Base-by-base conservation (phyloP, 805 yeast species). In the Kodamaea lidongshanica region DNA sequence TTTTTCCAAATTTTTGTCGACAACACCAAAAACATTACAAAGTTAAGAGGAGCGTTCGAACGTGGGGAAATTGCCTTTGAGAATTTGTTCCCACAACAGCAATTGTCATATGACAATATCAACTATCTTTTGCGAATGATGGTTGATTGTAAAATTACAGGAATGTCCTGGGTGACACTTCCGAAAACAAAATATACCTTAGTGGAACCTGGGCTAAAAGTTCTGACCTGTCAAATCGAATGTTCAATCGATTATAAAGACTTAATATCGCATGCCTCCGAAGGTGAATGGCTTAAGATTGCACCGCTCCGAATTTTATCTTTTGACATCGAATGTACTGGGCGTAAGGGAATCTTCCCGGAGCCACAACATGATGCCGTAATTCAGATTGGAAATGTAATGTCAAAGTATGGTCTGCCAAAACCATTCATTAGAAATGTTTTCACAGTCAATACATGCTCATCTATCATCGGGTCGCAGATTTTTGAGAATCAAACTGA, bases 281-380 rank as follows among this genome's bases (percentile, higher is more conserved):
- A 89, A 50, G 96, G 95, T 4, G 87, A 88, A 38, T 94, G 94
- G 88, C 72, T 86, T 19, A 80, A 77, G 42, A 79, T 83, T 61
- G 97, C 98, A 1, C 98, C 98, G 0, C 66, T 92, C 37, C 79
- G 99, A 48, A 78, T 92, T 28, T 64, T 92, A 42, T 87, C 96
- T 7, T 89, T 92, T 54, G 99, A 92, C 67, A 92, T 92, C 38
- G 99, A 92, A 58, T 92, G 99, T 70, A 92, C 98, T 3, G 98
- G 98, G 25, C 75, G 99, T 57, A 82, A 85, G 41, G 98, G 98
- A 32, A 72, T 92, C 8, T 92, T 92, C 54, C 98, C 99, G 1
- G 98, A 92, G 50, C 80, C 99, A 2, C 82, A 82, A 38, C 71
- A 75, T 27, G 99, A 92, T 61, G 82, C 96, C 0, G 95, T 92